These are phyloP conservation scores for Epithele typhae DNA, from an alignment of 768 basidiomycete genomes.

Conservation along the genomic window DNA sequence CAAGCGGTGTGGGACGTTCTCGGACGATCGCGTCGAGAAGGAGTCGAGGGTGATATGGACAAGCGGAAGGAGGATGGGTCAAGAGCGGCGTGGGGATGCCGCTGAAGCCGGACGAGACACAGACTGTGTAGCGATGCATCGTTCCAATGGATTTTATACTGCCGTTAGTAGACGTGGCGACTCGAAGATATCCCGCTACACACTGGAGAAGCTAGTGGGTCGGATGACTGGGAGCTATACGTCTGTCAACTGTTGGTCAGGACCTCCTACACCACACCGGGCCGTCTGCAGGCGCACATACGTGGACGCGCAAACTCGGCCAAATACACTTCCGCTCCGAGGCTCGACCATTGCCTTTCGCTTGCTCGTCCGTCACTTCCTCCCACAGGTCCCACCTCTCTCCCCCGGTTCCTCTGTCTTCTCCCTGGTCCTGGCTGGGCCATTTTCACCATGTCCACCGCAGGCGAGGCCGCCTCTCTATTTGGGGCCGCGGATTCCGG, in stretches of 20 bases:
- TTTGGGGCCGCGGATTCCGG: conserved; percentile 64
- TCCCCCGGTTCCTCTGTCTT: conserved; percentile 15
- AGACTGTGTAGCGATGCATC: no score
- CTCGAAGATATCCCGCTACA: no score
- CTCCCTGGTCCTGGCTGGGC: conserved; percentile 10
- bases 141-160: no score
- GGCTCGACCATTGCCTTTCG: background rate
- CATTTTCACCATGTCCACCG: conserved; percentile 46
- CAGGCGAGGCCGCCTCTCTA: conserved; percentile 78
- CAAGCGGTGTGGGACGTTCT: conserved; percentile 43
- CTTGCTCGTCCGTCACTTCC: conserved; percentile 1
- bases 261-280: background rate
- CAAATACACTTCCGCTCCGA: conserved; percentile 30
- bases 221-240: no score
- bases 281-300: conserved; percentile 17
- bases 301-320: conserved; percentile 36
- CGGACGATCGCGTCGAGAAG: conserved; percentile 14
- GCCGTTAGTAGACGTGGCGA: no score
- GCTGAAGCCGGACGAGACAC: no score
- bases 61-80: conserved; percentile 10
- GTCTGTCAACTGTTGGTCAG: no score
- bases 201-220: no score
- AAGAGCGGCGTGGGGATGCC: background rate
- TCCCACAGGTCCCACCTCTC: conserved; percentile 8
- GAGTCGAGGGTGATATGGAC: conserved; percentile 13